Conservation (phyloP, 1,284 basidiomycete genomes). For the Afroboletus lepidellus region DNA sequence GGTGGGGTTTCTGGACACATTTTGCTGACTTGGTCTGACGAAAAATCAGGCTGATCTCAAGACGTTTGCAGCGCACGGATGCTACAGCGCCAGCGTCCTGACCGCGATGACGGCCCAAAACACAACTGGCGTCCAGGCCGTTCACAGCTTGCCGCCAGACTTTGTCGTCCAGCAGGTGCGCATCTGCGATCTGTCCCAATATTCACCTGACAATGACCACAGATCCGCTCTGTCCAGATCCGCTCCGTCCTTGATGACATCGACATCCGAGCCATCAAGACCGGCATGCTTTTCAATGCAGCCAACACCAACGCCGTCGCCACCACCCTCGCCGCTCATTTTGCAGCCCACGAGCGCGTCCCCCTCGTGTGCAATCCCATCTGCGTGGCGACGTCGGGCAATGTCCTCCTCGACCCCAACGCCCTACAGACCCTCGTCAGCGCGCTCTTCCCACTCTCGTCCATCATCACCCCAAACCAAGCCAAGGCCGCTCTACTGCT, state of each 20-base stretch:
- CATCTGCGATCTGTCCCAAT: conserved; percentile 3
- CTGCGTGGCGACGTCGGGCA: conserved; percentile 90
- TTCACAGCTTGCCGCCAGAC: conserved; percentile 62
- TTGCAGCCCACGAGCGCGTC: conserved; percentile 25
- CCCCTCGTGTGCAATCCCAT: conserved; percentile 86
- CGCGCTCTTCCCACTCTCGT: conserved; percentile 32
- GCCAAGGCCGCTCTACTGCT: conserved; percentile 77
- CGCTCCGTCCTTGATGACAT: conserved; percentile 81
- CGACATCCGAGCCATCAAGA: conserved; percentile 77
- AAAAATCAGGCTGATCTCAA: conserved; percentile 89
- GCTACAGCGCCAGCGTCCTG: conserved; percentile 85
- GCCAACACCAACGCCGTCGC: conserved; percentile 46
- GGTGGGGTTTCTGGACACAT: too few relatives aligned
- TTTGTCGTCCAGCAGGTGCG: conserved; percentile 73
- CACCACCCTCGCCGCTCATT: conserved; percentile 43
- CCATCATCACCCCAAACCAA: conserved; percentile 86
- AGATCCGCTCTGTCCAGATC: conserved; percentile 80
- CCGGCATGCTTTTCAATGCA: conserved; percentile 81
- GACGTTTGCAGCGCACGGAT: conserved; percentile 76
- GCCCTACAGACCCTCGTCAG: too few relatives aligned
- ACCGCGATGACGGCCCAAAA: conserved; percentile 94
- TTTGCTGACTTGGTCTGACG: too few relatives aligned
- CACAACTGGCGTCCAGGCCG: conserved; percentile 78
- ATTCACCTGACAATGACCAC: too few relatives aligned
- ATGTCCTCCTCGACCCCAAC: conserved; percentile 38